These are phyloP conservation scores for Erysimum cheiri DNA, from an alignment of 441 rosid genomes.

Conservation along the genomic window DNA sequence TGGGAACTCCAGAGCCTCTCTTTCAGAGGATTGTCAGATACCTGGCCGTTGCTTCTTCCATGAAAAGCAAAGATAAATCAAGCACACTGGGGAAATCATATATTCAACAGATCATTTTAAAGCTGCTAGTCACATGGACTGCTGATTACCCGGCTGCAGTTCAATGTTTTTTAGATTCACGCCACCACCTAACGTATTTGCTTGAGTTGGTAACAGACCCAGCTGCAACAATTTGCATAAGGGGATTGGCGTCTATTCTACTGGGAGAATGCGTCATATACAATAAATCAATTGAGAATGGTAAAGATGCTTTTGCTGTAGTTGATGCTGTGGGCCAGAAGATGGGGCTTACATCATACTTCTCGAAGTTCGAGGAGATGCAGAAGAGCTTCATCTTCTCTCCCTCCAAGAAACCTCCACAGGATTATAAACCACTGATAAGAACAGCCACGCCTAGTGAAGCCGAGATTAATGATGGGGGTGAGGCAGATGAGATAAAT, in stretches of 20 bases:
- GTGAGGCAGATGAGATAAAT: slow-evolving; percentile 56
- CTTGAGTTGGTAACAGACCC: slow-evolving; percentile 80
- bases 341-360: slow-evolving; percentile 83
- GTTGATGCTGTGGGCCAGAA: slow-evolving; percentile 91
- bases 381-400: slow-evolving; percentile 75
- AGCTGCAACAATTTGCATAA: slow-evolving; percentile 67
- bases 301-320: slow-evolving; percentile 76
- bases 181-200: slow-evolving; percentile 80
- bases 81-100: slow-evolving; percentile 51
- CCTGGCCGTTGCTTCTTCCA: slow-evolving; percentile 84
- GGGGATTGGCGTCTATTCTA: slow-evolving; percentile 86
- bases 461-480: slow-evolving; percentile 78
- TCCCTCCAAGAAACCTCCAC: slow-evolving; percentile 56
- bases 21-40: slow-evolving; percentile 92
- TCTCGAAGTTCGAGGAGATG: slow-evolving; percentile 90
- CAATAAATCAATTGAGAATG: slow-evolving; percentile 76
- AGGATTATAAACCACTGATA: slow-evolving; percentile 62
- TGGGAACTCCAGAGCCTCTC: slow-evolving; percentile 88
- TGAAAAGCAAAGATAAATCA: slow-evolving; percentile 77
- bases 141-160: slow-evolving; percentile 85
- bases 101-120: slow-evolving; percentile 82
- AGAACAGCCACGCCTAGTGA: slow-evolving; percentile 88
- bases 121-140: slow-evolving; percentile 91
- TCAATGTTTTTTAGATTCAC: slow-evolving; percentile 88
- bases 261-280: slow-evolving; percentile 85